Evolutionary conservation across 2,329 filamentous ascomycete genomes (phyloP), one percentile per base, ranked within the genome.

Genomic region (Epichloe baconii): DNA sequence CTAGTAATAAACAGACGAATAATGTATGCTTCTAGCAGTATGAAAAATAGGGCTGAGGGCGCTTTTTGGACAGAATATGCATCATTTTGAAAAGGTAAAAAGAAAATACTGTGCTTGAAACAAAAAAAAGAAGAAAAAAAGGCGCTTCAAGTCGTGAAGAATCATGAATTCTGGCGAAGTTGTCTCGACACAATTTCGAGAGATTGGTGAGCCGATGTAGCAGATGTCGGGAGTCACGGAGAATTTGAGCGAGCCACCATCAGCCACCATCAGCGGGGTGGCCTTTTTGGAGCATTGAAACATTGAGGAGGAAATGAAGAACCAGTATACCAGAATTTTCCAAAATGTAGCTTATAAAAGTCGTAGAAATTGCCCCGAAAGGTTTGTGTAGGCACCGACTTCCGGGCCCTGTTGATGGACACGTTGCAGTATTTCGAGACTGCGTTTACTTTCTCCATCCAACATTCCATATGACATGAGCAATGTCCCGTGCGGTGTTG

Each of bases 381-480:
- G 12, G 36, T n/a, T 42, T 17, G 19, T 42, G 11, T 42, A 21
- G 19, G 21, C 17, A 12, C 40, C 40, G 4, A 14, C 3, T 42
- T 23, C n/a, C 10, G 21, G 10, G 14, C 11, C 40, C 19, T 42
- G 10, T 38, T 38, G 6, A 12, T 21, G 37, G 10, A 26, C 35
- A 19, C 11, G 38, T 44, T 37, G 15, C 26, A 21, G 40, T 12
- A 23, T 37, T 8, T 10, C 10, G 44, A 21, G 10, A 14, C 17
- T 12, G n/a, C n/a, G 3, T 36, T 71, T 62, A 80, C 58, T 73
- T 76, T 64, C 77, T 75, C 79, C 79, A 82, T 45, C 79, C 79
- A 54, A 83, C 82, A 63, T 85, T 85, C 82, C 81, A 84, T 57
- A 85, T 82, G 58, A 85, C 81, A 65, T 85, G 78, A 53, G 79